Conservation (phyloP, 176 grass and related monocot species). For the Musa schizocarpa region DNA sequence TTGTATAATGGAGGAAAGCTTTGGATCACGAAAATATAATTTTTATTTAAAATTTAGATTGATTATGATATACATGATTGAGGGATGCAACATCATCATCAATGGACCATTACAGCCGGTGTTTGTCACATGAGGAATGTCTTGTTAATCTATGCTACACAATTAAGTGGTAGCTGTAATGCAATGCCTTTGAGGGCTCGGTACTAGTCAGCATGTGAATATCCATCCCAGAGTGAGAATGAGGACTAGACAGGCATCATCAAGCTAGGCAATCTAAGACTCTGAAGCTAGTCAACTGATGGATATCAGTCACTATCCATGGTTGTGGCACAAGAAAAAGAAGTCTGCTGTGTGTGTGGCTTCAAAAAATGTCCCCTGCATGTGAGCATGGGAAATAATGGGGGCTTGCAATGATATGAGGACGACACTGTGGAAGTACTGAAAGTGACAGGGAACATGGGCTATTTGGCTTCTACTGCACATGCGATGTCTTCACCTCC, state of each 20-base stretch:
- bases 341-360: background rate
- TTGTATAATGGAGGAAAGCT: too few relatives aligned
- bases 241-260: too few relatives aligned
- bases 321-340: background rate
- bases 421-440: background rate
- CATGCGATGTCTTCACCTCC: slow-evolving; percentile 5
- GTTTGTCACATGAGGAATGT: too few relatives aligned
- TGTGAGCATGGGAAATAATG: background rate
- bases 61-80: too few relatives aligned
- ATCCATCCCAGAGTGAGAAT: too few relatives aligned
- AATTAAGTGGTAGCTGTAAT: background rate
- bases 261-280: too few relatives aligned
- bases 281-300: too few relatives aligned
- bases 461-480: slow-evolving; percentile 5
- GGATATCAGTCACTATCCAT: background rate
- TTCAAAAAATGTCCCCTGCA: background rate
- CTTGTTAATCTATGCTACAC: background rate
- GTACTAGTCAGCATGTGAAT: background rate
- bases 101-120: too few relatives aligned
- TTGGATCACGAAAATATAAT: too few relatives aligned
- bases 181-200: too few relatives aligned
- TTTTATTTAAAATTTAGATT: too few relatives aligned
- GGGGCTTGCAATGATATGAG: background rate
- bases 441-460: background rate
- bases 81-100: too few relatives aligned